Percentiles rank a stretch among this genome's conserved stretches.
Conservation (phyloP, 140 eudicot species). For the Erigeron philadelphicus region DNA sequence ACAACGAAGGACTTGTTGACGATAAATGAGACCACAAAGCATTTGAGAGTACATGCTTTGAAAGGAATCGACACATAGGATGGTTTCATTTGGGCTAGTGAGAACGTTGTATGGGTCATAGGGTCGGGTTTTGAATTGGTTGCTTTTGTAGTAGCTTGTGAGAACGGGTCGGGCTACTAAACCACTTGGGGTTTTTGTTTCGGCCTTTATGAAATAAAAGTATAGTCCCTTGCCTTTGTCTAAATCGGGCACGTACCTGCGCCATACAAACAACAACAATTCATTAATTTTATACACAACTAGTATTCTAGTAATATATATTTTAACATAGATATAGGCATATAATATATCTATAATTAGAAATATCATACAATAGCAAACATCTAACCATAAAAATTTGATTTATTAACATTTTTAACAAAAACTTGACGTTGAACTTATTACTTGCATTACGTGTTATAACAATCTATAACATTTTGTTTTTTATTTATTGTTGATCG, state of each 20-base stretch:
- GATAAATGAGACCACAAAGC: slow-evolving; percentile 49
- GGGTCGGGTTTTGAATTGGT: slow-evolving; percentile 43
- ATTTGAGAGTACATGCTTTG: slow-evolving; percentile 65
- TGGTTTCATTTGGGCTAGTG: slow-evolving; percentile 54
- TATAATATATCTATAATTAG: no score
- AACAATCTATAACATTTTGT: no score
- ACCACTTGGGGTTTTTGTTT: slow-evolving; percentile 51
- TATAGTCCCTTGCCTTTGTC: slow-evolving; percentile 55
- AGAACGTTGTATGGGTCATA: slow-evolving; percentile 49
- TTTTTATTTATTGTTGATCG: no score
- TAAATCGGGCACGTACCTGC: slow-evolving; percentile 44
- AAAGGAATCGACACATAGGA: slow-evolving; percentile 51
- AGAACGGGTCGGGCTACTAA: slow-evolving; percentile 53
- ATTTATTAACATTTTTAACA: no score
- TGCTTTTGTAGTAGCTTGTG: slow-evolving; percentile 57
- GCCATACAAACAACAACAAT: not conserved
- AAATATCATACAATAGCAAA: no score
- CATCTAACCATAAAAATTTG: no score
- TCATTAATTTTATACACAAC: not conserved
- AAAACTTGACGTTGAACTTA: no score
- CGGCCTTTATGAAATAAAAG: slow-evolving; percentile 43
- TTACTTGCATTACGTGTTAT: no score
- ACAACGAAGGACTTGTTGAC: slow-evolving; percentile 42
- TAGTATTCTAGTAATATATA: not conserved
- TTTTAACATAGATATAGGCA: no score